These are phyloP conservation scores for Sugiyamaella paludigena DNA, from an alignment of 1,139 yeast species.

Conservation along the genomic window DNA sequence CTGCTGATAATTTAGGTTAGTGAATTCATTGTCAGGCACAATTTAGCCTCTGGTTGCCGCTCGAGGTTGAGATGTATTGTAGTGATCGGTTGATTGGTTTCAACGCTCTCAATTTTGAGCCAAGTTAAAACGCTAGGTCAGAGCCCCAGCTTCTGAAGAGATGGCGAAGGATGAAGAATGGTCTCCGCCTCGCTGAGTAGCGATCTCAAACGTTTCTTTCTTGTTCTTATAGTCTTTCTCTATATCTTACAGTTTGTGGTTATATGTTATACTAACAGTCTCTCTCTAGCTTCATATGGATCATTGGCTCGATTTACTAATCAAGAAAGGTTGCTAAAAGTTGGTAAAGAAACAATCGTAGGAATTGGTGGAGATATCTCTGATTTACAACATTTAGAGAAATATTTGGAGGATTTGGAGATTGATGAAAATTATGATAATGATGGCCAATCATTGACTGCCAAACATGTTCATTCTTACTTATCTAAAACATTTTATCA, in stretches of 20 bases:
- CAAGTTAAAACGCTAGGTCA: no score
- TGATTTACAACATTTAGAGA: conserved; percentile 81
- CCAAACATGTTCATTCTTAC: conserved; percentile 86
- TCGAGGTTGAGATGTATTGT: no score
- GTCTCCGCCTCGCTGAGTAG: no score
- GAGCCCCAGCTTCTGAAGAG: no score
- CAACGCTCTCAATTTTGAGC: no score
- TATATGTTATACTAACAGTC: background rate
- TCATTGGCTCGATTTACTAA: conserved; percentile 84
- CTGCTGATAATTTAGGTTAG: conserved; percentile 86
- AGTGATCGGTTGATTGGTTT: no score
- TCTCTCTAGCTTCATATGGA: conserved; percentile 64
- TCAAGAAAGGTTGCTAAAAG: conserved; percentile 77
- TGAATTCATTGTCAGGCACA: background rate
- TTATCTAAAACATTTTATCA: conserved; percentile 79
- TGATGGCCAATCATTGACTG: conserved; percentile 74
- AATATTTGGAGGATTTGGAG: conserved; percentile 74
- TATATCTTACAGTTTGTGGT: background rate
- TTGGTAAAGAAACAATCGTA: conserved; percentile 82
- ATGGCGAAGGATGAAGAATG: no score
- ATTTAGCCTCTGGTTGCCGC: background rate
- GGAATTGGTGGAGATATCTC: conserved; percentile 95
- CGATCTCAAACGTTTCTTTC: background rate
- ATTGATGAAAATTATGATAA: conserved; percentile 69
- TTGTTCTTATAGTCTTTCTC: background rate